Conservation (phyloP, 2,329 filamentous ascomycete genomes). For the Pestalotiopsis sp. region DNA sequence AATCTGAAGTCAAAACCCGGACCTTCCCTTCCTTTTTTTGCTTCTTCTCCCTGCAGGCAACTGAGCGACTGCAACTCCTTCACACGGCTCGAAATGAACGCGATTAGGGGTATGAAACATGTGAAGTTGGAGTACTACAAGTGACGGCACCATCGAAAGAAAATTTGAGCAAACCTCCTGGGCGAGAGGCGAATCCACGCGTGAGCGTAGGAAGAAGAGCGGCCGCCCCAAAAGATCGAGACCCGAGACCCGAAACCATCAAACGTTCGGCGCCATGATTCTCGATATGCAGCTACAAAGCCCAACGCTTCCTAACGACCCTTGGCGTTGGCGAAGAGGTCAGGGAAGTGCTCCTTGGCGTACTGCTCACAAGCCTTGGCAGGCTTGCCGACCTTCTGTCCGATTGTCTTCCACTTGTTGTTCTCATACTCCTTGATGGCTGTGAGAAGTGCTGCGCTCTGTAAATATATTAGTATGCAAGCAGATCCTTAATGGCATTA, state of each 20-base stretch:
- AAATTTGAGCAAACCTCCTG: background rate
- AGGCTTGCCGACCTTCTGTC: constrained; percentile 94
- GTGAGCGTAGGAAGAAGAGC: background rate
- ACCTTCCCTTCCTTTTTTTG: background rate
- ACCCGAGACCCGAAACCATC: background rate
- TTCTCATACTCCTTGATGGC: constrained; percentile 99
- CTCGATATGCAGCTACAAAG: background rate
- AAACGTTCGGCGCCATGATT: background rate
- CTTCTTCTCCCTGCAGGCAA: background rate
- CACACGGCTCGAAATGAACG: constrained; percentile 7
- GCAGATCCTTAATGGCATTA: constrained; percentile 14
- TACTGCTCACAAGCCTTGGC: constrained; percentile 96
- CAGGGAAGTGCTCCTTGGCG: constrained; percentile 90
- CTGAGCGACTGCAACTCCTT: background rate
- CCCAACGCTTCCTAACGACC: background rate
- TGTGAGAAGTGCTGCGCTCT: constrained; percentile 79
- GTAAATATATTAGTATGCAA: constrained; percentile 27
- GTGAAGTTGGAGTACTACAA: background rate
- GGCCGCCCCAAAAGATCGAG: background rate
- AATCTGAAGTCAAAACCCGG: background rate
- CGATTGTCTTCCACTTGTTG: constrained; percentile 98
- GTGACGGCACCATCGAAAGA: background rate
- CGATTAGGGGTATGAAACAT: constrained; percentile 12
- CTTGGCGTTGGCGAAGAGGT: constrained; percentile 25
- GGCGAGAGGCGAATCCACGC: background rate